These are phyloP conservation scores for Scleroderma bovista DNA, from an alignment of 768 basidiomycete genomes.

Conservation along the genomic window DNA sequence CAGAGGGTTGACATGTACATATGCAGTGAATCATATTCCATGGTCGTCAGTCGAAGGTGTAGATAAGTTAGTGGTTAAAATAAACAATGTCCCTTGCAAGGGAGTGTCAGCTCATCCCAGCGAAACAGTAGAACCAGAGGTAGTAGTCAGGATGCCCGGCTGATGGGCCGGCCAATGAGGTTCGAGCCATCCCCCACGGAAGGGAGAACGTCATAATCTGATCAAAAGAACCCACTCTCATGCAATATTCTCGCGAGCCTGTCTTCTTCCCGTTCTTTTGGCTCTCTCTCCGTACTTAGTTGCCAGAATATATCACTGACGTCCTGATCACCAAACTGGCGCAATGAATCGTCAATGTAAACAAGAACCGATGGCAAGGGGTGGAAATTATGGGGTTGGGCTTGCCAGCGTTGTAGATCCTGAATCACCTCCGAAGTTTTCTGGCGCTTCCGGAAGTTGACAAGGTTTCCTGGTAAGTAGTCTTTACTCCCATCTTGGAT, in stretches of 20 bases:
- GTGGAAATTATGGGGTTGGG: conserved; percentile 49
- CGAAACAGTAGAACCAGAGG: too few species aligned
- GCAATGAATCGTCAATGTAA: conserved; percentile 39
- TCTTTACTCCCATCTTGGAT: conserved; percentile 60
- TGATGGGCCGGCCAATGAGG: too few species aligned
- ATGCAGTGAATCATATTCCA: too few species aligned
- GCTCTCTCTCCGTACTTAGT: conserved; percentile 46
- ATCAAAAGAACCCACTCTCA: conserved; percentile 35
- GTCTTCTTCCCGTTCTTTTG: conserved; percentile 50
- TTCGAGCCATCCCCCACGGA: too few species aligned
- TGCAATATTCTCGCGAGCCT: conserved; percentile 37
- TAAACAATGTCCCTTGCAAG: neutral
- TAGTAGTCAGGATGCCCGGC: neutral
- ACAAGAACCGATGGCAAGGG: conserved; percentile 37
- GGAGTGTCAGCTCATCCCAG: too few species aligned
- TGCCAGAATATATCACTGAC: conserved; percentile 36
- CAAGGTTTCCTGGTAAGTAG: conserved; percentile 37
- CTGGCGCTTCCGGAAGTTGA: conserved; percentile 56
- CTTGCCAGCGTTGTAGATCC: conserved; percentile 54
- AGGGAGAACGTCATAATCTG: neutral
- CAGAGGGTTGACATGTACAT: too few species aligned
- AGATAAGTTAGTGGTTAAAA: too few species aligned
- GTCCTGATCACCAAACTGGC: conserved; percentile 30
- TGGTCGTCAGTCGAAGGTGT: too few species aligned
- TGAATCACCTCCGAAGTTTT: conserved; percentile 50